Percentiles rank a stretch among this genome's conserved stretches.
Conservation (phyloP, 495 filamentous ascomycete species). For the Clavariopsis aquatica region DNA sequence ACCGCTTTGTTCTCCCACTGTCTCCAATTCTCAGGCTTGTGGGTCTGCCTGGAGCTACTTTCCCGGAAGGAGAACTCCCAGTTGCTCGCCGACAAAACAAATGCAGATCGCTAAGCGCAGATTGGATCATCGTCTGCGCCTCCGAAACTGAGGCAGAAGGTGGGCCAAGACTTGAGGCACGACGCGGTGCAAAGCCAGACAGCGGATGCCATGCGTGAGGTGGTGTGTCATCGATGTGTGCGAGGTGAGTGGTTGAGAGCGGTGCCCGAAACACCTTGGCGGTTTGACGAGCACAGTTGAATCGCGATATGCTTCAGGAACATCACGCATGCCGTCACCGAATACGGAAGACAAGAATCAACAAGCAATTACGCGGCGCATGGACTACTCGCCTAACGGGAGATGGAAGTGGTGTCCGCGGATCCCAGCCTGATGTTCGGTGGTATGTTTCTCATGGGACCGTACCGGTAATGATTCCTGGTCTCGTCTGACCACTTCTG, state of each 20-base stretch:
- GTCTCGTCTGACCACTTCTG: no score
- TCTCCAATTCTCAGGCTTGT: background rate
- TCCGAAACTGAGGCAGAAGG: conserved; percentile 13
- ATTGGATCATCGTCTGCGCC: background rate
- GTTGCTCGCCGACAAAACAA: background rate
- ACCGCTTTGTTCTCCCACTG: background rate
- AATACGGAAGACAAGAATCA: background rate
- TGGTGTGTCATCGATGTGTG: background rate
- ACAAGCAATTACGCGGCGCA: background rate
- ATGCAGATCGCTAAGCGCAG: background rate
- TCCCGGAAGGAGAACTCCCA: background rate
- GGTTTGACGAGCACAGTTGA: conserved; percentile 7
- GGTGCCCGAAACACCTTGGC: conserved; percentile 18
- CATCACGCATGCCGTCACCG: background rate
- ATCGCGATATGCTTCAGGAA: conserved; percentile 9
- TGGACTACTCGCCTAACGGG: background rate
- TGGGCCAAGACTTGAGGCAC: background rate
- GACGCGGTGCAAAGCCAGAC: background rate
- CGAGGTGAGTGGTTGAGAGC: background rate
- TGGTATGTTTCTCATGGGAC: background rate
- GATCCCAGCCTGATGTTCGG: background rate
- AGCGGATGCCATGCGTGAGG: background rate
- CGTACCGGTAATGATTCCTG: background rate
- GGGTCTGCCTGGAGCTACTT: background rate
- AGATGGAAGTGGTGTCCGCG: no score